Base-by-base conservation (phyloP, 805 yeast genomes). In the Wickerhamomyces chambardii region DNA sequence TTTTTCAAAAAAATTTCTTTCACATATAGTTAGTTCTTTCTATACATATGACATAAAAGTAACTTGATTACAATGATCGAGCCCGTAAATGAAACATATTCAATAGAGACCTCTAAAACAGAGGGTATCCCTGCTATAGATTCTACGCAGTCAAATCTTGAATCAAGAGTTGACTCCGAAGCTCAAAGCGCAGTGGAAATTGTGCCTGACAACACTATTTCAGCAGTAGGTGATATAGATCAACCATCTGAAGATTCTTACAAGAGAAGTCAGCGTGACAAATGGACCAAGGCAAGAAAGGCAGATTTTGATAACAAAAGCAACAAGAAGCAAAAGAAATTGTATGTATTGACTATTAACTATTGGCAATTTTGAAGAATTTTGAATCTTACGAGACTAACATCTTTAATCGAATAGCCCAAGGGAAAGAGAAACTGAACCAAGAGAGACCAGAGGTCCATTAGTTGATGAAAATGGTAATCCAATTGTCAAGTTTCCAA, bases 401-500 rank as follows among this genome's bases (percentile, higher is more conserved):
- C n/a, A n/a, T n/a, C n/a, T n/a, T n/a, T n/a, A n/a, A n/a, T n/a
- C n/a, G n/a, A n/a, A n/a, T n/a, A n/a, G n/a, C n/a, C n/a, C n/a
- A n/a, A 35, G 31, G 37, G 50, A 45, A 37, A 42, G 41, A 33
- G 37, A 32, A 18, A 38, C 39, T 38, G 28, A 35, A 15, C 32
- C 41, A 29, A 41, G 47, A 27, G 45, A 40, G 18, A 36, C 43
- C 9, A 47, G 46, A 21, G 43, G 14, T 5, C 52, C 55, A 8
- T 33, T 50, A 15, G 40, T 75, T 55, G 87, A 80, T 53, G 82
- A 64, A 15, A 58, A 75, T 21, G 90, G 89, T 11, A 68, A 73
- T 25, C 78, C 79, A 3, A 55, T 75, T 29, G 75, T 68, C 29
- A 69, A 87, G 57, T 47, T 73, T 70, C 95, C 97, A 17, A 89